Conservation (phyloP, 257 asterid genomes). For the Nicotiana noctiflora region DNA sequence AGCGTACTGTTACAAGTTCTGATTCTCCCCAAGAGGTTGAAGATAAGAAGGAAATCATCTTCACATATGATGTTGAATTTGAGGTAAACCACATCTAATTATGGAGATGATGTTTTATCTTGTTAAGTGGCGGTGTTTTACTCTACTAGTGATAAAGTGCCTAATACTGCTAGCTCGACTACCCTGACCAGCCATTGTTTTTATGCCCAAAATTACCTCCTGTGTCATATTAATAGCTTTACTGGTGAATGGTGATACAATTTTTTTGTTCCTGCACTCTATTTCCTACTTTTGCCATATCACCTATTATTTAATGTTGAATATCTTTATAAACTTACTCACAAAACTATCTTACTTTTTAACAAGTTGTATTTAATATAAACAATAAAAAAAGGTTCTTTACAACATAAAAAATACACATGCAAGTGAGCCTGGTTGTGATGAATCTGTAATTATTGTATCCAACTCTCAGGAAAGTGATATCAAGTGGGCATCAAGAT, state of each 20-base stretch:
- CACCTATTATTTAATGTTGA: background rate
- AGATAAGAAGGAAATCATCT: conserved; percentile 65
- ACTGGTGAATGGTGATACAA: background rate
- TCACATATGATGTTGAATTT: conserved; percentile 84
- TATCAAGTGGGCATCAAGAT: conserved; percentile 92
- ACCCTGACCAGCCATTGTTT: background rate
- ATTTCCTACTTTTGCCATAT: background rate
- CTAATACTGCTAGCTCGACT: background rate
- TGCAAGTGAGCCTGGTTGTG: background rate
- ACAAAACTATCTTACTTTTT: background rate
- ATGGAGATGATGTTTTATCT: background rate
- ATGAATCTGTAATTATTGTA: background rate
- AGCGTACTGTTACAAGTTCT: conserved; percentile 50
- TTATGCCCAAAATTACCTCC: background rate
- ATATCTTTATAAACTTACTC: background rate
- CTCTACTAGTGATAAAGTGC: background rate
- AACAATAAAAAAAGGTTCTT: background rate
- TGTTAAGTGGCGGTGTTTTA: background rate
- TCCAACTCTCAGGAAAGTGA: conserved; percentile 56
- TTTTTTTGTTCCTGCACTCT: background rate
- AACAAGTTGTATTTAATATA: background rate
- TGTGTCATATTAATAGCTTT: background rate
- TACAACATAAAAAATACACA: background rate
- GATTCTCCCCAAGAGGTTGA: conserved; percentile 84
- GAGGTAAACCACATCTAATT: conserved; percentile 37